Evolutionary conservation across 2,329 filamentous ascomycete genomes (phyloP), one percentile per base, ranked within the genome.

Genomic region (Cytospora leucostoma): DNA sequence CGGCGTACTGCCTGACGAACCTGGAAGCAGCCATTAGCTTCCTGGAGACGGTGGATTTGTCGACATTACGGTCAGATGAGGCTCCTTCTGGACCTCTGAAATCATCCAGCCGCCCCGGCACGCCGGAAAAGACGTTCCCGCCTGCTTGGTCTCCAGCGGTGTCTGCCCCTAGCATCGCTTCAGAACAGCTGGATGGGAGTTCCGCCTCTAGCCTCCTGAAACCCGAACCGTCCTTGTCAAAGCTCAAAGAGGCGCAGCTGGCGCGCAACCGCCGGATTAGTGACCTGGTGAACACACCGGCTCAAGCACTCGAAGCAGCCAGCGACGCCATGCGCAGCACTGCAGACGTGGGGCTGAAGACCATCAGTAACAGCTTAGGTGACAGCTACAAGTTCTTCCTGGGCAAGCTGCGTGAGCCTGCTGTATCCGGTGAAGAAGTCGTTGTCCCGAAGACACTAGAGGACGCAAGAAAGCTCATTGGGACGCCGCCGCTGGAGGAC

Each of bases 1-100:
- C 93, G 13, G 93, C 95, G 1, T 99, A 99, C 75, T 98, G 95
- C 72, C 80, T 99, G 63, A 97, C 96, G 49, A 99, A 97, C 69
- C 83, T 99, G 1, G 95, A 99, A 76, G 95, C 95, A 19, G 91
- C 94, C 63, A 92, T 98, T 62, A 93, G 90, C 59, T 99, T 99
- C 71, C 80, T 99, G 15, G 91, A 98, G 71, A 98, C 93, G 0
- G 95, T 99, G 34, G 95, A 99, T 74, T 82, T 99, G 32, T 91
- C 93, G 7, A 97, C 91, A 33, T 80, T 99, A 7, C 87, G 93
- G 59, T 89, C 89, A 7, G 91, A 97, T 67, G 93, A 96, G 74
- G 77, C 82, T 19, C 88, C 86, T 17, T 87, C 88, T 51, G 87
- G 90, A 0, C 88, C 89, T 11, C 76, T 80, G 19, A 93, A 89